Percentiles rank a stretch among this genome's conserved stretches.
phyloP scores from a whole-genome alignment of 2,329 filamentous ascomycete species.

The Apiospora malaysiana region DNA sequence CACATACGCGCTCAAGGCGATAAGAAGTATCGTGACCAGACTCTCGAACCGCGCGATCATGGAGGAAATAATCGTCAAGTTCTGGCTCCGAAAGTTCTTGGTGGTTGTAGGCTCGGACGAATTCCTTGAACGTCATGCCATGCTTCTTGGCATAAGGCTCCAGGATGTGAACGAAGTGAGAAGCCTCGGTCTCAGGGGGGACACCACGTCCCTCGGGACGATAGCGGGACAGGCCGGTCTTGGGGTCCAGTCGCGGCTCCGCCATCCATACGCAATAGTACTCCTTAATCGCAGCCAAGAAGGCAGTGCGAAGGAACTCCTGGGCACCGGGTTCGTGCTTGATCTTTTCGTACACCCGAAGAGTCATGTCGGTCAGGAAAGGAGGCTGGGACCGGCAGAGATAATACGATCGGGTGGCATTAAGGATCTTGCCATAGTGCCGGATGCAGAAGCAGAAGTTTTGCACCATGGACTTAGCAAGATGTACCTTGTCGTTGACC shows the following conservation, averaged over 20 bases:
- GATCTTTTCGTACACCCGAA: slow-evolving; percentile 92
- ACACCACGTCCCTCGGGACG: slow-evolving; percentile 83
- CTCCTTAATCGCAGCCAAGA: slow-evolving; percentile 94
- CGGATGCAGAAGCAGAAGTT: slow-evolving; percentile 99
- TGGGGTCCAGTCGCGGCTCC: slow-evolving; percentile 77
- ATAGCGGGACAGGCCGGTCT: slow-evolving; percentile 83
- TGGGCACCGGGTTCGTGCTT: slow-evolving; percentile 80
- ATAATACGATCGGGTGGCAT: slow-evolving; percentile 96
- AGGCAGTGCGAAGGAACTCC: slow-evolving; percentile 81
- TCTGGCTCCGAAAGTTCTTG: slow-evolving; percentile 80
- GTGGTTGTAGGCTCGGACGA: slow-evolving; percentile 87
- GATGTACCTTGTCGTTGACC: slow-evolving; percentile 80
- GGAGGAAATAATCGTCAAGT: slow-evolving; percentile 92
- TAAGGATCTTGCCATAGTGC: slow-evolving; percentile 98
- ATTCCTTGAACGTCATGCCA: slow-evolving; percentile 80
- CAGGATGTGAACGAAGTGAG: slow-evolving; percentile 84
- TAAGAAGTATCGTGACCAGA: slow-evolving; percentile 97
- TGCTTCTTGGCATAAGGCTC: slow-evolving; percentile 85
- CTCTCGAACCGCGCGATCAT: slow-evolving; percentile 94
- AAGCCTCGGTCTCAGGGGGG: slow-evolving; percentile 88
- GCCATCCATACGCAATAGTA: slow-evolving; percentile 89
- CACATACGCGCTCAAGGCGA: slow-evolving; percentile 85
- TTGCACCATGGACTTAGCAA: slow-evolving; percentile 92
- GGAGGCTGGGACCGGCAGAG: slow-evolving; percentile 92
- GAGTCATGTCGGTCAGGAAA: slow-evolving; percentile 95